Evolutionary conservation across 306 rosid species (phyloP).

Genomic region (Vigna mungo): DNA sequence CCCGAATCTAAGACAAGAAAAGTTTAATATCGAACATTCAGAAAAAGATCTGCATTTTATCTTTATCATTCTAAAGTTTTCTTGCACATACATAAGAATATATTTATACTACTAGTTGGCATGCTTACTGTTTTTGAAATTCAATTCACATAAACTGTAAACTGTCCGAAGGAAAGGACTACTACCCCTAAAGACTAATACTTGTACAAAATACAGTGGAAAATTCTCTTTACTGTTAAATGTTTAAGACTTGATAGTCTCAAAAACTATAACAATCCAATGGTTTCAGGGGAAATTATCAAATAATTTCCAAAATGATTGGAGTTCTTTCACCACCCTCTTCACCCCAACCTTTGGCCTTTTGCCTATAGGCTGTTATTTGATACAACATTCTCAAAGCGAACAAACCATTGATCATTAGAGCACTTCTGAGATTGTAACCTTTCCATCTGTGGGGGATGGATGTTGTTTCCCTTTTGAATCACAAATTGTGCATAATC

Average conservation of each 20-base stretch:
- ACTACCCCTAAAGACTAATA: neutral
- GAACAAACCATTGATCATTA: conserved; percentile 35
- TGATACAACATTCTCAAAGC: conserved; percentile 16
- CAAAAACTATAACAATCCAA: neutral
- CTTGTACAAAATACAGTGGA: neutral
- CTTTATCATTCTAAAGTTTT: too few species aligned
- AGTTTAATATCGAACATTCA: too few species aligned
- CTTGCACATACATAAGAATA: neutral
- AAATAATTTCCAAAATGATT: neutral
- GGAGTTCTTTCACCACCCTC: neutral
- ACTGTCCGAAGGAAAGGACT: neutral
- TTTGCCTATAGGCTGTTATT: conserved; percentile 5
- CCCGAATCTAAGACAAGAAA: too few species aligned
- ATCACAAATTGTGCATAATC: conserved; percentile 18
- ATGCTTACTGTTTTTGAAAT: neutral
- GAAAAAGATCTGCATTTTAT: too few species aligned
- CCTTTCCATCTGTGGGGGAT: neutral
- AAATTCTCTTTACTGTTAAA: neutral
- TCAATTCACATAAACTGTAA: neutral
- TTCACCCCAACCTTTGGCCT: neutral
- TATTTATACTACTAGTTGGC: neutral
- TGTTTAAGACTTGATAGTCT: neutral
- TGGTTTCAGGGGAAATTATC: neutral
- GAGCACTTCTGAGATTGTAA: conserved; percentile 3
- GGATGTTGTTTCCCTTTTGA: neutral